Conservation (phyloP, 2,329 filamentous ascomycete genomes). For the Aureobasidium sp. region DNA sequence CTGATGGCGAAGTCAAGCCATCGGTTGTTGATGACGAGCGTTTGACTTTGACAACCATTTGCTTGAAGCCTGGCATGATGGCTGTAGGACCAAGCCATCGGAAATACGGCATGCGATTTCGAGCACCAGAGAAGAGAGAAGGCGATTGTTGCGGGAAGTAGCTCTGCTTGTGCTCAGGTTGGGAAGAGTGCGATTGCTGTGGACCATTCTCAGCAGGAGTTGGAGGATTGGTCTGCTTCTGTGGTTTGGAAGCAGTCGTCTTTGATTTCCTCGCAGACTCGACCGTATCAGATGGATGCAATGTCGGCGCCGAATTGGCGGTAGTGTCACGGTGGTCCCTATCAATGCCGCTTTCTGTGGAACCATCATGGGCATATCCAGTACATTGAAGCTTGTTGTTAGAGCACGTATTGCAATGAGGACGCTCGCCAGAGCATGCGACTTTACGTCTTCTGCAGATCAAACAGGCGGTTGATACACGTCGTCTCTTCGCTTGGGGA, state of each 20-base stretch:
- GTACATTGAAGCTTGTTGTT: constrained; percentile 44
- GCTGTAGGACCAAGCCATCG: constrained; percentile 86
- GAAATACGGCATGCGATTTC: constrained; percentile 75
- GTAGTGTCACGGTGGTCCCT: neutral
- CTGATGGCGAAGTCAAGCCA: constrained; percentile 23
- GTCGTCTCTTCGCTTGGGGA: constrained; percentile 68
- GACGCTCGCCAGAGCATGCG: constrained; percentile 41
- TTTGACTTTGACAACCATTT: constrained; percentile 77
- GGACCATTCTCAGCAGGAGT: neutral
- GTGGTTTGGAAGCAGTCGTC: neutral
- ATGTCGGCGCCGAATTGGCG: neutral
- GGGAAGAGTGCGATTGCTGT: neutral
- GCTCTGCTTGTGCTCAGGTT: neutral
- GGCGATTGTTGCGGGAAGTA: neutral
- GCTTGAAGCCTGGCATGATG: constrained; percentile 86
- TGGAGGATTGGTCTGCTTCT: neutral
- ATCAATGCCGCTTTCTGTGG: neutral
- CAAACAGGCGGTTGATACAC: constrained; percentile 64
- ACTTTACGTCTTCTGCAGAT: constrained; percentile 46
- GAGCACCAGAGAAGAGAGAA: constrained; percentile 29
- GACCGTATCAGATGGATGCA: neutral
- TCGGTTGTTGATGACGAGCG: constrained; percentile 40
- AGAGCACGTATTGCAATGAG: constrained; percentile 39
- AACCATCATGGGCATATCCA: constrained; percentile 37
- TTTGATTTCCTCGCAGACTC: neutral